Evolutionary conservation across 2,329 filamentous ascomycete genomes (phyloP), one percentile per base, ranked within the genome.

Genomic region (Pseudopyricularia javanii): DNA sequence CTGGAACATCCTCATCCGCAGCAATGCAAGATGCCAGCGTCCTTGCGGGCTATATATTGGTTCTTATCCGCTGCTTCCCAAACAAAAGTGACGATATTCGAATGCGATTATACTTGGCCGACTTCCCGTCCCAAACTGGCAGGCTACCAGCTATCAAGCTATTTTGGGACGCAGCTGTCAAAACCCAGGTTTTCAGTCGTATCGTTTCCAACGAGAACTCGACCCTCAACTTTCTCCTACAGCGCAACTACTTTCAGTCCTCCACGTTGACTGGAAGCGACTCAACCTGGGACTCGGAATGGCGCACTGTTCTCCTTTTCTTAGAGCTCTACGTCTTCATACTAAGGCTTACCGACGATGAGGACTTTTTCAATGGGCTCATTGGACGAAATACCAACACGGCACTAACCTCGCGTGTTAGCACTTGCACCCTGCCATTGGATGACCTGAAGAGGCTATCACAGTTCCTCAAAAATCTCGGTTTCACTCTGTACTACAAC

Each of bases 291-390:
- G 74, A 68, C 68, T 78, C 83, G 59, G 89, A 97, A 63, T 98
- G 93, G 93, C 83, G 86, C 17, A 83, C 93, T 1, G 80, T 95
- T 43, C 73, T 97, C 0, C 76, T 98, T 0, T 97, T 98, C 63
- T 75, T 98, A 6, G 93, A 98, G 61, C 77, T 98, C 0, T 98
- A 96, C 64, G 89, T 86, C 2, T 97, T 97, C 64, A 82, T 96
- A 2, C 73, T 97, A 12, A 86, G 93, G 59, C 81, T 97, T 33
- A 95, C 91, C 64, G 93, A 98, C 59, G 93, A 98, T 57, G 91
- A 97, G 59, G 93, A 98, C 60, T 98, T 98, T 63, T 86, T 95
- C 56, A 49, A n/a, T 35, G 26, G 26, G 14, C 37, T 34, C 12
- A 34, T 17, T 8, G 40, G 37, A 14, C 17, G 40, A 26, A 45